phyloP scores from a whole-genome alignment of 768 basidiomycete genomes.

The Calocybe indica region DNA sequence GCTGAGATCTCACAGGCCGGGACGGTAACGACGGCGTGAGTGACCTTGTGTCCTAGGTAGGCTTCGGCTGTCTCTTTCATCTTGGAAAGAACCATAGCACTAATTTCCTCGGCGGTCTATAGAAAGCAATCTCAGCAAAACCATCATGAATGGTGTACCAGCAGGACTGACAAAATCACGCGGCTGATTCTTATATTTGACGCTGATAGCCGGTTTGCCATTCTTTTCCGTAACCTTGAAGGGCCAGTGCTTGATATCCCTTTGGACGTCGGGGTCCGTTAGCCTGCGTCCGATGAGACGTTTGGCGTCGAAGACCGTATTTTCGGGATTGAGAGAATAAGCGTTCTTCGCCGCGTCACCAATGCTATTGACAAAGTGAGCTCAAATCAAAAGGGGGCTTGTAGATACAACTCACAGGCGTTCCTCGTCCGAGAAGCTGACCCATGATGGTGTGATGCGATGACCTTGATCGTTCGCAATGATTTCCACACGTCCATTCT shows the following conservation, averaged over 20 bases:
- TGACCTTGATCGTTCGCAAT: slow-evolving; percentile 89
- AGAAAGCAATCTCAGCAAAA: background rate
- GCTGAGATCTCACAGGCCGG: slow-evolving; percentile 66
- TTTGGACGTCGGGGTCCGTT: slow-evolving; percentile 74
- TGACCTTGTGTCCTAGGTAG: slow-evolving; percentile 93
- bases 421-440: slow-evolving; percentile 74
- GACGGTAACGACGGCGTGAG: slow-evolving; percentile 96
- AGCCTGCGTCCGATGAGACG: slow-evolving; percentile 88
- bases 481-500: slow-evolving; percentile 82
- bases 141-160: background rate
- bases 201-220: slow-evolving; percentile 75
- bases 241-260: slow-evolving; percentile 89
- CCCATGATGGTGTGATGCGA: slow-evolving; percentile 88
- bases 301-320: slow-evolving; percentile 96
- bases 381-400: slow-evolving; percentile 11
- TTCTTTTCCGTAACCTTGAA: slow-evolving; percentile 76
- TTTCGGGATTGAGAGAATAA: slow-evolving; percentile 83
- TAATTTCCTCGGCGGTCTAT: slow-evolving; percentile 92
- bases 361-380: slow-evolving; percentile 37
- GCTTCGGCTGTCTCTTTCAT: slow-evolving; percentile 99
- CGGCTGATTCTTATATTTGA: slow-evolving; percentile 71
- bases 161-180: slow-evolving; percentile 71
- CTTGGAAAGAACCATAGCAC: slow-evolving; percentile 91
- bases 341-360: slow-evolving; percentile 98
- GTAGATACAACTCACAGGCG: slow-evolving; percentile 42